Evolutionary conservation across 371 early-diverging fungal species (phyloP), one percentile per base, ranked within the genome.

Genomic region (Lichtheimia corymbifera): DNA sequence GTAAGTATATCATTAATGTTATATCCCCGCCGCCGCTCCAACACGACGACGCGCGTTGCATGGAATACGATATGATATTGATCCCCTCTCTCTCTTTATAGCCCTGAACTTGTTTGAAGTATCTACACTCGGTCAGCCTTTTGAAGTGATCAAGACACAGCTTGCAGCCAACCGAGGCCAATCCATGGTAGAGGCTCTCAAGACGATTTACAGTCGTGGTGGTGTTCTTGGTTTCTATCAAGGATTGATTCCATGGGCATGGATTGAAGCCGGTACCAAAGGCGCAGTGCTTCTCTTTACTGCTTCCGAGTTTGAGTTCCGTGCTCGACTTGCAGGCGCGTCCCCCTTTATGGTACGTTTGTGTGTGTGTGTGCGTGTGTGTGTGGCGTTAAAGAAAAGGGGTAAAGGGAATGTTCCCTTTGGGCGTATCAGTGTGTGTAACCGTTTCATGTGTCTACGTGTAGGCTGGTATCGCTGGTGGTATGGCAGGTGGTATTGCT

Each of bases 251-350:
- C 89, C 90, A 51, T 93, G 96, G 95, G 95, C 95, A 17, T 93
- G 94, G 96, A 93, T 95, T 71, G 94, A 94, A 71, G 92, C 92
- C 5, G 81, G 85, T 14, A 94, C 97, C 22, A 97, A 97, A 70
- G 98, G 98, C 66, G 97, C 94, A 20, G 94, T 96, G 20, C 80
- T 98, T 27, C 78, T 98, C 59, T 98, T 97, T 72, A 89, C 96
- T 25, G 91, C 94, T 9, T 88, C 91, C 22, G 98, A 97, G 76
- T 77, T 97, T 55, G 98, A 98, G 76, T 91, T 94, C 67, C 74
- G 74, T 18, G 81, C 80, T 56, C 82, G 68, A 27, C 77, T 58
- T 53, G 72, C 65, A 63, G 90, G 71, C 68, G 88, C 73, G 24
- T 84, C 83, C 61, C 86, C 78, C 53, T 86, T 73, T 58, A 57